Conservation (phyloP, 306 rosid genomes). For the Quercus agrifolia region DNA sequence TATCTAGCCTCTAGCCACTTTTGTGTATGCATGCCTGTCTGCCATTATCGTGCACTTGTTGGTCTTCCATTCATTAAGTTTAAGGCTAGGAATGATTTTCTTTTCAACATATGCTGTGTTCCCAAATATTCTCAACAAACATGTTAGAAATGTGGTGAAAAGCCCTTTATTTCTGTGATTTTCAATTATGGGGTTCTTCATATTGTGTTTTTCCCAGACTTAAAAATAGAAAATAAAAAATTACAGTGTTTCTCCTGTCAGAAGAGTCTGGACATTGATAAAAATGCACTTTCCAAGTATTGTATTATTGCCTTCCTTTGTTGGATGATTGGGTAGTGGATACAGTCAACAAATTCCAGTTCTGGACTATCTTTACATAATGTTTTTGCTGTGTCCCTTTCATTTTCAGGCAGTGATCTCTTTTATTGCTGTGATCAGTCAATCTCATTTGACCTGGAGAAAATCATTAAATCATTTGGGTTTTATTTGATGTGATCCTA, state of each 20-base stretch:
- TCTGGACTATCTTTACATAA: constrained; percentile 3
- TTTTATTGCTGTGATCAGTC: background rate
- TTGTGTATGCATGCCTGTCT: background rate
- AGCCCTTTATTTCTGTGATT: no score
- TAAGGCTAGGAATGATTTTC: background rate
- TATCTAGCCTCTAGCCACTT: background rate
- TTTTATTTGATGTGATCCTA: constrained; percentile 10
- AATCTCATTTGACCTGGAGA: background rate
- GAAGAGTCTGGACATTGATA: background rate
- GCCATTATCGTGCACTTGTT: background rate
- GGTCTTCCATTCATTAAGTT: background rate
- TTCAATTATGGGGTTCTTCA: no score
- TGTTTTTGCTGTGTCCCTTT: constrained; percentile 1
- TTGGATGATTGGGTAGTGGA: constrained; percentile 2
- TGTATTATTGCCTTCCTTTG: background rate
- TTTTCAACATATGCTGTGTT: background rate
- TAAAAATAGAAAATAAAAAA: no score
- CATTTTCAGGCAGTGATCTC: background rate
- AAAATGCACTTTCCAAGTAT: background rate
- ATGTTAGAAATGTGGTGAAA: no score
- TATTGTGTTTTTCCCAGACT: no score
- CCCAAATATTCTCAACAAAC: background rate
- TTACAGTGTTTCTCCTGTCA: no score
- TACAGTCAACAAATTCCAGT: constrained; percentile 11
- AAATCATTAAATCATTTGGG: constrained; percentile 4